Base-by-base conservation (phyloP, 2,329 filamentous ascomycete species). In the Talaromyces pinophilus region DNA sequence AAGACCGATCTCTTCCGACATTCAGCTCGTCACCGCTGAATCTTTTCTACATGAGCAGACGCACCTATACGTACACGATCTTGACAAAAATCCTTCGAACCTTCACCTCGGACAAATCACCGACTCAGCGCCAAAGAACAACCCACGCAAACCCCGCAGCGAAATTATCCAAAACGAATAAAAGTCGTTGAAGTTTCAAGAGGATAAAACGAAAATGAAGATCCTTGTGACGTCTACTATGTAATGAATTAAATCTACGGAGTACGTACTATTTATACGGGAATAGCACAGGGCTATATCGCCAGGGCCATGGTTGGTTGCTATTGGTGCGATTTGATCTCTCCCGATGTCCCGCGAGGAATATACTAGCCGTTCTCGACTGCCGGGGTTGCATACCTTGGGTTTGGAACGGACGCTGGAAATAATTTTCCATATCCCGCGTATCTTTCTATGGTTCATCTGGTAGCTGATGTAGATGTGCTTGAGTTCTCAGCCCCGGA, bases 241-340 rank as follows among this genome's bases (percentile, higher is more conserved):
- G 19, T 19, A 38, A 11, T 7, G 1, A 7, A 22, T 40, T 38
- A 25, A 8, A 48, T 48, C n/a, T 13, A 48, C 17, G 6, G n/a
- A 8, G 17, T 44, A n/a, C 17, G 17, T 3, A n/a, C 46, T 50
- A 50, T 50, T 25, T 50, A 22, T 50, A 50, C n/a, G 22, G 10
- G 5, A 46, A 22, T 11, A 46, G n/a, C 13, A 30, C 1, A 50
- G 15, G 19, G 19, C 10, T 50, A 22, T 48, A 48, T 19, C 22
- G n/a, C 5, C n/a, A 48, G 7, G 19, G 2, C 13, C 35, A 52
- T 17, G 52, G 3, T 19, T 17, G 52, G 3, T 19, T 38, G n/a
- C 8, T 25, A 60, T 60, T 60, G 57, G 57, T 60, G 57, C 57
- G 22, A 60, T 46, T 50, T 60, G 57, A 38, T 42, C 57, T 60